Percentiles rank a stretch among this genome's conserved stretches.
Conservation (phyloP, 495 filamentous ascomycete species). For the Daldinia bambusicola region DNA sequence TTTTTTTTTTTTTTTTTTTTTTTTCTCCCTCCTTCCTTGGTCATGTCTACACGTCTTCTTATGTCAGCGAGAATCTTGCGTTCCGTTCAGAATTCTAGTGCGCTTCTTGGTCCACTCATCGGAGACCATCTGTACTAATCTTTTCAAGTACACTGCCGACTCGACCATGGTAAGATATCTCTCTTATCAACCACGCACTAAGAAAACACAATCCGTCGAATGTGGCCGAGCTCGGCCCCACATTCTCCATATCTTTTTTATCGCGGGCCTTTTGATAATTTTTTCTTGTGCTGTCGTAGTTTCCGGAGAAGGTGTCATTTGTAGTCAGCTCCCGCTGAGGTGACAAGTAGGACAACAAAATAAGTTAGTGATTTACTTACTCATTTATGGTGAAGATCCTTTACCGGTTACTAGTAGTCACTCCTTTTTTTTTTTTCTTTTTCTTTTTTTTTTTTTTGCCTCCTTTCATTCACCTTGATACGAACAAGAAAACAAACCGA, state of each 20-base stretch:
- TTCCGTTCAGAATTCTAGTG: conserved; percentile 48
- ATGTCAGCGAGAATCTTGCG: conserved; percentile 36
- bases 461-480: not conserved
- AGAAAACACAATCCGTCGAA: conserved; percentile 30
- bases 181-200: conserved; percentile 44
- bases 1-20: conserved; percentile 13
- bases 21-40: not conserved
- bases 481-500: conserved; percentile 6
- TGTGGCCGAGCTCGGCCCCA: conserved; percentile 43
- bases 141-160: conserved; percentile 36
- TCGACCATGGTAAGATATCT: conserved; percentile 34
- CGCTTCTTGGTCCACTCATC: conserved; percentile 40
- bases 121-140: conserved; percentile 38
- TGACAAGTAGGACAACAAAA: conserved; percentile 14
- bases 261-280: conserved; percentile 34
- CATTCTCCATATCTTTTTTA: conserved; percentile 39
- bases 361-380: conserved; percentile 14
- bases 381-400: conserved; percentile 14
- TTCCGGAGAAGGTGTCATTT: conserved; percentile 41
- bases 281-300: conserved; percentile 21
- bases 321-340: conserved; percentile 25
- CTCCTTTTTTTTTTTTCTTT: conserved; percentile 1
- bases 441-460: conserved; percentile 5
- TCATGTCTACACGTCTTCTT: conserved; percentile 25
- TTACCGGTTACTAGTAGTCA: conserved; percentile 1